A percentile compares a stretch with the other conserved stretches of the same genome.
Conservation (phyloP, 2,329 filamentous ascomycete species). For the Dryadomyces sulphureus region DNA sequence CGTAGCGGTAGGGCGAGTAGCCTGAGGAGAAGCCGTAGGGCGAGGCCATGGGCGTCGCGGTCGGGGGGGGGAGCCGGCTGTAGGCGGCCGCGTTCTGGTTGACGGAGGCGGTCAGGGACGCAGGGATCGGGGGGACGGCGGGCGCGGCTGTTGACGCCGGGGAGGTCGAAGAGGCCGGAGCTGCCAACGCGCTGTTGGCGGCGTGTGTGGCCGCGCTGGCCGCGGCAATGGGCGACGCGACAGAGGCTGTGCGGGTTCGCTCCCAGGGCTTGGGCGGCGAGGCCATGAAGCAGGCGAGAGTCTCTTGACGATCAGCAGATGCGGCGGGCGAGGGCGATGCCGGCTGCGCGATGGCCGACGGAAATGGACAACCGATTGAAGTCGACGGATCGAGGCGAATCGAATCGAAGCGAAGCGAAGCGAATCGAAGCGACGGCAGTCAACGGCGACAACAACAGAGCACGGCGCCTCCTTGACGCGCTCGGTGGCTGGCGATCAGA, state of each 20-base stretch:
- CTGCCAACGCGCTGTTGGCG: slow-evolving; percentile 23
- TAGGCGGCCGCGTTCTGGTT: slow-evolving; percentile 83
- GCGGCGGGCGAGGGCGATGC: too few relatives aligned
- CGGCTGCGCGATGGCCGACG: too few relatives aligned
- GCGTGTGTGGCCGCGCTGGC: slow-evolving; percentile 20
- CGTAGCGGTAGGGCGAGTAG: slow-evolving; percentile 36
- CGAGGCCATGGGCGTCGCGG: slow-evolving; percentile 17
- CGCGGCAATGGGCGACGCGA: slow-evolving; percentile 27
- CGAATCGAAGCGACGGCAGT: too few relatives aligned
- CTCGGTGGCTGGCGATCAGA: too few relatives aligned
- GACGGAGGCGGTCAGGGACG: slow-evolving; percentile 61
- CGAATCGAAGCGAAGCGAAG: too few relatives aligned
- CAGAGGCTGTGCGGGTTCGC: slow-evolving; percentile 45
- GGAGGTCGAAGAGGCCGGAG: slow-evolving; percentile 23
- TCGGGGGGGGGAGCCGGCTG: slow-evolving; percentile 31
- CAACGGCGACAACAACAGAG: too few relatives aligned
- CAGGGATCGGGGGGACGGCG: slow-evolving; percentile 65
- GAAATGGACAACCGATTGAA: too few relatives aligned
- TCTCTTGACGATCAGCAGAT: too few relatives aligned
- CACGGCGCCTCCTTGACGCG: too few relatives aligned
- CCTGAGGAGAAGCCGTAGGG: slow-evolving; percentile 26
- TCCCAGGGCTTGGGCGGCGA: slow-evolving; percentile 99
- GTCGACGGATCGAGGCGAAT: too few relatives aligned
- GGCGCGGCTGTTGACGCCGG: slow-evolving; percentile 38
- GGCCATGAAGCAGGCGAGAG: too few relatives aligned